Evolutionary conservation across 2,329 filamentous ascomycete species (phyloP), one percentile per base, ranked within the genome.

Genomic region (Aureobasidium sp.): DNA sequence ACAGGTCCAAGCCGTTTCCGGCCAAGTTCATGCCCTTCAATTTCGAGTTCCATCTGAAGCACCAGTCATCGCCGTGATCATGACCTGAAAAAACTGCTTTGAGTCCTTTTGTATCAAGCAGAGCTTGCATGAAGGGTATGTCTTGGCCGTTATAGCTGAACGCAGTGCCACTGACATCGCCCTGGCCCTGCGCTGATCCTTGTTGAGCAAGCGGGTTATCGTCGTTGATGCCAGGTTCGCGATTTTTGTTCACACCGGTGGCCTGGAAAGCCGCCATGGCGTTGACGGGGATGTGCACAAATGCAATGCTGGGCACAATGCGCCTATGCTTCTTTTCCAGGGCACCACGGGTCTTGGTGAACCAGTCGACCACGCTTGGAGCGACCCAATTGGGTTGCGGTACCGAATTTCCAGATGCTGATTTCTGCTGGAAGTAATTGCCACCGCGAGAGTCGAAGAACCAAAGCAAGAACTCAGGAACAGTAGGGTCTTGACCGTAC

Each of bases 401-500:
- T 18, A 78, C 71, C 15, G 70, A 67, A 15, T 73, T 66, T 23
- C 74, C 74, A 31, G 70, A 61, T 8, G 66, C 29, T 4, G 69
- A 59, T 33, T 74, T 66, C 25, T 84, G 69, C 54, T 79, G 83
- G 70, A 84, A 88, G 56, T 81, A 79, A 60, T 80, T 80, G 10
- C 89, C 89, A 42, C 90, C 90, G 20, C 86, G 82, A 64, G 83
- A 87, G 71, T 93, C 91, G 71, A 94, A 93, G 78, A 93, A 93
- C 89, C 90, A 94, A 1, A 94, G 79, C 0, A 93, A 71, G 10
- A 83, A 71, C 10, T 72, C 70, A 9, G 87, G 85, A 1, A 56
- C 48, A 0, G 81, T 71, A 0, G 84, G 84, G 25, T 68, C 66
- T 53, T 73, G 67, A 15, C 77, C 73, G 70, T 84, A 87, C 2